phyloP scores from a whole-genome alignment of 2,329 filamentous ascomycete species.

The Alternaria panax region DNA sequence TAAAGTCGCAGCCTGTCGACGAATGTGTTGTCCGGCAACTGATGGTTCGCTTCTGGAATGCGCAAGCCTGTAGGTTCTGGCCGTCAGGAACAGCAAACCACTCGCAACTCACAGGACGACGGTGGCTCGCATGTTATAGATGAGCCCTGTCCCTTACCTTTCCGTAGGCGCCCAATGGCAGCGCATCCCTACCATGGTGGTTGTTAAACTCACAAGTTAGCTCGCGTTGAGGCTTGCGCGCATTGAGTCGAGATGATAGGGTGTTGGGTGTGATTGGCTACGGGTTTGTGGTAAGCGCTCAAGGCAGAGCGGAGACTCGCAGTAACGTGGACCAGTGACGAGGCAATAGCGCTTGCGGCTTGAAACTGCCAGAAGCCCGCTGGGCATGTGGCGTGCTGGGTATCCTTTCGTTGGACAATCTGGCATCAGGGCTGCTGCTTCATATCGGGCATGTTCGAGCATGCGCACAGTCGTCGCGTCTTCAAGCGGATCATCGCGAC shows the following conservation, averaged over 20 bases:
- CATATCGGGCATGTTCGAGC: constrained; percentile 16
- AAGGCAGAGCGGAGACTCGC: constrained; percentile 24
- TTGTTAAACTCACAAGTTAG: constrained; percentile 29
- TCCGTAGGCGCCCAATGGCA: constrained; percentile 30
- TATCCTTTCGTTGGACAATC: constrained; percentile 6
- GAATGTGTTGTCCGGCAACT: constrained; percentile 23
- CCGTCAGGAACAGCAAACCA: constrained; percentile 33
- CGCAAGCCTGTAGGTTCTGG: constrained; percentile 24
- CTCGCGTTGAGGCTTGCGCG: constrained; percentile 27
- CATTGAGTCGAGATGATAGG: constrained; percentile 18
- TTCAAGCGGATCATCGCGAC: not conserved
- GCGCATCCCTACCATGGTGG: constrained; percentile 19
- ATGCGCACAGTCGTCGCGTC: constrained; percentile 14
- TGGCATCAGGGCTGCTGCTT: constrained; percentile 7
- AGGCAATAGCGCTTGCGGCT: constrained; percentile 40
- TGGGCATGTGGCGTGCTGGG: constrained; percentile 18
- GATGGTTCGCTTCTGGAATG: constrained; percentile 22
- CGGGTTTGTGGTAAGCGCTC: constrained; percentile 31
- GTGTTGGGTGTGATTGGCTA: constrained; percentile 26
- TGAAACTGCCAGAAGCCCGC: constrained; percentile 28
- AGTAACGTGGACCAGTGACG: constrained; percentile 34
- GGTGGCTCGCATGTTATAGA: constrained; percentile 29
- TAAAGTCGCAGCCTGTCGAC: constrained; percentile 11
- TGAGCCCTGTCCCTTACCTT: constrained; percentile 11
- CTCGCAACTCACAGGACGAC: constrained; percentile 28